Base-by-base conservation (phyloP, 441 rosid species). In the Adansonia gregorii region DNA sequence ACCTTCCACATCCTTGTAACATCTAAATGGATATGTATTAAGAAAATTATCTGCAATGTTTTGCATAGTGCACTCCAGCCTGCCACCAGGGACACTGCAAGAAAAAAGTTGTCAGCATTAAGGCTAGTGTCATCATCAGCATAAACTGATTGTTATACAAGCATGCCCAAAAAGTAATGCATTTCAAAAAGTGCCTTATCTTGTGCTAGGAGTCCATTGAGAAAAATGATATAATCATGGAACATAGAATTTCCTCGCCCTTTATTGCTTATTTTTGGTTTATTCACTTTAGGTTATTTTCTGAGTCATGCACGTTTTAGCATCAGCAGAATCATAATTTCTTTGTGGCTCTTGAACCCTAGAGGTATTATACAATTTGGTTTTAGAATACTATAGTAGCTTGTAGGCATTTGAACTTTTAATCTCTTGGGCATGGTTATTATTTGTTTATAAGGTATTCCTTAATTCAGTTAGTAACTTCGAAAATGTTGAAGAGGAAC, bases 31-130 rank as follows among this genome's bases (percentile, higher is more conserved):
- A 85, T 87, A 91, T 35, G 87, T 81, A 81, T 89, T 95, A 35
- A 79, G 80, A 83, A 95, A 93, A 82, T 86, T 91, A 80, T 95
- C 98, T 4, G 97, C 99, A 86, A 95, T 89, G 86, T 95, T 95
- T 85, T 95, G 98, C 99, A 95, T 93, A 4, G 98, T 93, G 88
- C 98, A 95, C 84, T 95, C 99, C 82, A 95, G 87, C 85, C 98
- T 90, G 67, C 98, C 98, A 80, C 99, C 99, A 75, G 82, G 75
- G 74, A 93, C 89, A 79, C 98, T 95, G 82, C 81, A 82, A 80
- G 56, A 45, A 31, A 78, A 81, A 70, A 67, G 17, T 61, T 20
- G 69, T 68, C 68, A 59, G 68, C 20, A 67, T n/a, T 75, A 67
- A 48, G 39, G 60, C 31, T 71, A 72, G 68, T 10, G 12, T 22